Evolutionary conservation across 2,329 filamentous ascomycete species (phyloP).

Genomic region (Alternaria dauci): DNA sequence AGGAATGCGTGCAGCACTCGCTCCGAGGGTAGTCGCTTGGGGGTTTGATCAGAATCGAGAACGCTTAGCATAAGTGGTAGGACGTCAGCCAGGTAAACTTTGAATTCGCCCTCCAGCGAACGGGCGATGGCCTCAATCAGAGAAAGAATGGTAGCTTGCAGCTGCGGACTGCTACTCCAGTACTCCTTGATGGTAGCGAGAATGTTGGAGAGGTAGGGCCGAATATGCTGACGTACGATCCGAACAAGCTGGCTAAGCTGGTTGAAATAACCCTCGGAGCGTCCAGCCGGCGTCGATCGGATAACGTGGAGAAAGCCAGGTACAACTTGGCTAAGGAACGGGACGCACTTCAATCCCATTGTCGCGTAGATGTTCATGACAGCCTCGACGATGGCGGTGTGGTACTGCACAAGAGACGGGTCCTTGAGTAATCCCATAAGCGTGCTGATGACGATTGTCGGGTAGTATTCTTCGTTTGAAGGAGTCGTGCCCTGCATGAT

Average conservation of each 20-base stretch:
- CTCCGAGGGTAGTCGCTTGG: conserved; percentile 82
- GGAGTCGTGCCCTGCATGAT: conserved; percentile 98
- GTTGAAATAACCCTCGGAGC: conserved; percentile 96
- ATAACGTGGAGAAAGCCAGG: conserved; percentile 94
- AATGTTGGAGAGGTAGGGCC: conserved; percentile 87
- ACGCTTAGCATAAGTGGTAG: conserved; percentile 94
- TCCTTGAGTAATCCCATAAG: conserved; percentile 92
- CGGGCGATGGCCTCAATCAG: conserved; percentile 93
- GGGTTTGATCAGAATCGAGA: conserved; percentile 82
- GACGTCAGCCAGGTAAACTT: conserved; percentile 88
- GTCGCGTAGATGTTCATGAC: conserved; percentile 99
- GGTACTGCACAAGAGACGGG: conserved; percentile 85
- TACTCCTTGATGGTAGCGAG: conserved; percentile 87
- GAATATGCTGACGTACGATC: conserved; percentile 95
- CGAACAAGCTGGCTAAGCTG: conserved; percentile 91
- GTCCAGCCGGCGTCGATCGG: conserved; percentile 75
- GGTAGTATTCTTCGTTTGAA: conserved; percentile 97
- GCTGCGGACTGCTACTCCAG: conserved; percentile 80
- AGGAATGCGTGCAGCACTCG: conserved; percentile 93
- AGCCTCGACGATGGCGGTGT: conserved; percentile 92
- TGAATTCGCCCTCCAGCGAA: conserved; percentile 96
- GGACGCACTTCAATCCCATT: conserved; percentile 92
- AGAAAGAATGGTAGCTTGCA: conserved; percentile 90
- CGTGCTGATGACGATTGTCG: conserved; percentile 96
- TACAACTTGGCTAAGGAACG: conserved; percentile 91